These are phyloP conservation scores for Penicillium canariense DNA, from an alignment of 495 filamentous ascomycete species.

Conservation along the genomic window DNA sequence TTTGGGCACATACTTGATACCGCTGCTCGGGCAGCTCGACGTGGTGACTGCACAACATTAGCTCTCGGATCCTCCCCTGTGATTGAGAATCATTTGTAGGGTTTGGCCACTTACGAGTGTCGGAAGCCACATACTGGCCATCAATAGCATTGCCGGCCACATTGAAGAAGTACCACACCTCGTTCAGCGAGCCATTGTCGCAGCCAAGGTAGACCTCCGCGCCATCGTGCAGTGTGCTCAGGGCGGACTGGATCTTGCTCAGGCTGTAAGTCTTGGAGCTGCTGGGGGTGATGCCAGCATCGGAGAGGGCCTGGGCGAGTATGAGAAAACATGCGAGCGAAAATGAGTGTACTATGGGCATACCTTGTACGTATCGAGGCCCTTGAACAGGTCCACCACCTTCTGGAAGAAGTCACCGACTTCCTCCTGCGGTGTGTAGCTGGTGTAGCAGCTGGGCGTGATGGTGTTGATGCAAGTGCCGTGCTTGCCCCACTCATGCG, in stretches of 20 bases:
- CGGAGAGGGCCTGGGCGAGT: constrained; percentile 48
- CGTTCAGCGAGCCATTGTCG: constrained; percentile 53
- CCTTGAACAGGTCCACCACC: constrained; percentile 58
- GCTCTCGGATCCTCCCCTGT: background rate
- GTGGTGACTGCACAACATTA: constrained; percentile 37
- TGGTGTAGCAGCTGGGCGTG: constrained; percentile 67
- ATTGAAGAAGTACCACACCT: constrained; percentile 78
- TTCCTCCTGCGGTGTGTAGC: constrained; percentile 59
- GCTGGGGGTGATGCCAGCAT: constrained; percentile 63
- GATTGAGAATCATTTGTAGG: background rate
- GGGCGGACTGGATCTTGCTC: constrained; percentile 58
- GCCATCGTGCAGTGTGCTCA: constrained; percentile 55
- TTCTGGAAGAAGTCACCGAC: constrained; percentile 58
- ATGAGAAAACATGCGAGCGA: background rate
- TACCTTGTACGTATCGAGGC: constrained; percentile 59
- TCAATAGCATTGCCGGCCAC: constrained; percentile 68
- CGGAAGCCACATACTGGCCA: constrained; percentile 61
- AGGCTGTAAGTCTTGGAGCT: constrained; percentile 58
- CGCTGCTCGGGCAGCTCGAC: constrained; percentile 53
- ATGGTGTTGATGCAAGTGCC: constrained; percentile 63
- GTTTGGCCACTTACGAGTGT: constrained; percentile 41
- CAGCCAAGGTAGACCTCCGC: constrained; percentile 63
- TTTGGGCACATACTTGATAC: constrained; percentile 64
- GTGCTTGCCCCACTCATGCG: constrained; percentile 82
- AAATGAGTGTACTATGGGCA: constrained; percentile 2